phyloP scores from a whole-genome alignment of 805 yeast genomes.

The Candida xiaguanensis region DNA sequence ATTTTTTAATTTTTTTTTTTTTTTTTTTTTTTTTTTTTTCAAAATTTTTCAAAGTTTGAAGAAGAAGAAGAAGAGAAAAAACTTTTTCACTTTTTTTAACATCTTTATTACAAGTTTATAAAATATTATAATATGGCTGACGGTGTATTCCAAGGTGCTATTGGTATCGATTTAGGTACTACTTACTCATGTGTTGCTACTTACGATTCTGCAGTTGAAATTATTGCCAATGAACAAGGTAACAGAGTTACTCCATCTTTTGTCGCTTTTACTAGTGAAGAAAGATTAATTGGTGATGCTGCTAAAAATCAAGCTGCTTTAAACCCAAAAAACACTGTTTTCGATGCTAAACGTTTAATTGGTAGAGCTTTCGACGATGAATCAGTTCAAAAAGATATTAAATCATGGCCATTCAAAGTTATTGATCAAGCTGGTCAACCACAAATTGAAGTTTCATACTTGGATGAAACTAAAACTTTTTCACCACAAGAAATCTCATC shows the following conservation, averaged over 20 bases:
- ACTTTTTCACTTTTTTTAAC: constrained; percentile 10
- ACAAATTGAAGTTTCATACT: constrained; percentile 44
- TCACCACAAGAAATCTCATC: constrained; percentile 48
- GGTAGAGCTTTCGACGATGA: constrained; percentile 62
- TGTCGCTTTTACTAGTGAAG: constrained; percentile 47
- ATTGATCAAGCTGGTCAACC: constrained; percentile 45
- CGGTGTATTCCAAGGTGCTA: constrained; percentile 96
- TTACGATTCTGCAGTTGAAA: constrained; percentile 47
- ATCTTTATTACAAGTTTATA: constrained; percentile 6
- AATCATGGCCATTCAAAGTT: constrained; percentile 48
- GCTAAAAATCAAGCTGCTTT: constrained; percentile 50
- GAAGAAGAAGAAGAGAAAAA: no score
- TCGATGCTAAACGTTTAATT: constrained; percentile 50
- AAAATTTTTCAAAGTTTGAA: constrained; percentile 7
- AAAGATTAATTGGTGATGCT: constrained; percentile 51
- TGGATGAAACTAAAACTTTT: constrained; percentile 45
- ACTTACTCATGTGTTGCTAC: constrained; percentile 51
- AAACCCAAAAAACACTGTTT: constrained; percentile 48
- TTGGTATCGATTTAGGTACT: constrained; percentile 52
- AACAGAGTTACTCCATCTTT: constrained; percentile 50
- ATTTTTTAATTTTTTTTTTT: constrained; percentile 1
- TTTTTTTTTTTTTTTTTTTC: constrained; percentile 6
- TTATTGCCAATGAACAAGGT: constrained; percentile 51
- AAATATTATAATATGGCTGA: constrained; percentile 70
- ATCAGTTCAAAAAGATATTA: constrained; percentile 55